Evolutionary conservation across 371 early-diverging fungal species (phyloP).

Genomic region (Mortierella sp.): DNA sequence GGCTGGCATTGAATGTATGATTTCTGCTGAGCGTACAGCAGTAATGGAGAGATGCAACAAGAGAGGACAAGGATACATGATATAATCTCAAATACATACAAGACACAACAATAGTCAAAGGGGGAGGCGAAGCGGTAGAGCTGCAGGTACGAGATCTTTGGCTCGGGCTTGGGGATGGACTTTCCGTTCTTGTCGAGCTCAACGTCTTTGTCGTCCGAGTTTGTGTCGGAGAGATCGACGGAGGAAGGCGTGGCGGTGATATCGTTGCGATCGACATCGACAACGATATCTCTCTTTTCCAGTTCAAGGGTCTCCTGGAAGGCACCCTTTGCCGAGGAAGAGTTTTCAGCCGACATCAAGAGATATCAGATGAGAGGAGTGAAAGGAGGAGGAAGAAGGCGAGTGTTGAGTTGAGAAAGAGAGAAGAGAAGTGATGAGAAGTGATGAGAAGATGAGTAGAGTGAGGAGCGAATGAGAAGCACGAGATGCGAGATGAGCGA

Average conservation of each 20-base stretch:
- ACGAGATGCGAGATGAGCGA: not conserved
- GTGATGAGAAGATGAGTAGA: not conserved
- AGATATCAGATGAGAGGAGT: not conserved
- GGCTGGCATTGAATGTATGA: conserved; percentile 1
- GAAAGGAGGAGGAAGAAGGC: too few species aligned
- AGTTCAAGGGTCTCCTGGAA: conserved; percentile 27
- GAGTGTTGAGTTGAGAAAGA: too few species aligned
- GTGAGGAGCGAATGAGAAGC: too few species aligned
- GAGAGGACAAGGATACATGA: conserved; percentile 4
- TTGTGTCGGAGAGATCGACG: conserved; percentile 28
- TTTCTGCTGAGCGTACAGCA: too few species aligned
- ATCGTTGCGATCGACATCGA: conserved; percentile 33
- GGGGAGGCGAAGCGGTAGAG: conserved; percentile 80
- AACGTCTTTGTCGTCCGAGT: conserved; percentile 10
- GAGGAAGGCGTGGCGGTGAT: conserved; percentile 37
- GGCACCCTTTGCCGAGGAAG: not conserved
- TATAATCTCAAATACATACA: conserved; percentile 53
- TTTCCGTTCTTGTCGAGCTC: conserved; percentile 46
- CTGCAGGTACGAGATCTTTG: conserved; percentile 65
- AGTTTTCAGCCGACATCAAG: conserved; percentile 13
- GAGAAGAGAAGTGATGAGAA: too few species aligned
- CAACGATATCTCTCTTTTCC: conserved; percentile 14
- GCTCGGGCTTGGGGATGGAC: conserved; percentile 41
- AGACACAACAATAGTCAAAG: conserved; percentile 71
- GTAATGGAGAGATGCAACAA: not conserved